A percentile compares a stretch with the other conserved stretches of the same genome.
phyloP scores from a whole-genome alignment of 768 basidiomycete species.

The Lactarius indigo region DNA sequence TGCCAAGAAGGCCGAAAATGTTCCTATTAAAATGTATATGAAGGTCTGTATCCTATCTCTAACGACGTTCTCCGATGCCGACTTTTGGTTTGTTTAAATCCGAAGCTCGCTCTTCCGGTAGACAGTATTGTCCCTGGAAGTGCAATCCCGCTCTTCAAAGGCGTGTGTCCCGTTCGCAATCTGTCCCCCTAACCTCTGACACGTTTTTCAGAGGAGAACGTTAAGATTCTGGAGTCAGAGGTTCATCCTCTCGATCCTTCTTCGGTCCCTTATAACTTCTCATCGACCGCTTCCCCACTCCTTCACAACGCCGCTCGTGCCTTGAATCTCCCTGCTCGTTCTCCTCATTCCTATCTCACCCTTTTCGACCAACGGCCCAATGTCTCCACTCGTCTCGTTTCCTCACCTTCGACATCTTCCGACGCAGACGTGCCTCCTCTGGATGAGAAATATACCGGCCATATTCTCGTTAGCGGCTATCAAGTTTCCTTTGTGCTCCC shows the following conservation, averaged over 20 bases:
- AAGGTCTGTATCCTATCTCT: conserved; percentile 46
- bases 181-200: conserved; percentile 1
- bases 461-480: conserved; percentile 73
- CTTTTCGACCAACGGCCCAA: conserved; percentile 39
- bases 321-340: conserved; percentile 60
- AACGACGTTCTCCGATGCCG: background rate
- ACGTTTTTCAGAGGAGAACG: conserved; percentile 62
- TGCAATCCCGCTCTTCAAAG: conserved; percentile 69
- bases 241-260: conserved; percentile 72
- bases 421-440: conserved; percentile 40
- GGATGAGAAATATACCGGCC: conserved; percentile 68
- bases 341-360: conserved; percentile 56
- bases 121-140: conserved; percentile 64
- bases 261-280: conserved; percentile 74
- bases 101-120: conserved; percentile 53
- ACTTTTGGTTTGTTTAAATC: conserved; percentile 30
- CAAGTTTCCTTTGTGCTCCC: conserved; percentile 74
- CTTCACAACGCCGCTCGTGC: conserved; percentile 67
- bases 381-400: conserved; percentile 36
- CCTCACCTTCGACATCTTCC: conserved; percentile 35
- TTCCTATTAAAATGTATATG: conserved; percentile 69
- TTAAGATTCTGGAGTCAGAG: conserved; percentile 69
- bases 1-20: conserved; percentile 64
- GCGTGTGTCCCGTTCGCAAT: conserved; percentile 32
- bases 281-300: conserved; percentile 55